Evolutionary conservation across 192 early-diverging fungal species (phyloP).

Genomic region (Coemansia sp.): DNA sequence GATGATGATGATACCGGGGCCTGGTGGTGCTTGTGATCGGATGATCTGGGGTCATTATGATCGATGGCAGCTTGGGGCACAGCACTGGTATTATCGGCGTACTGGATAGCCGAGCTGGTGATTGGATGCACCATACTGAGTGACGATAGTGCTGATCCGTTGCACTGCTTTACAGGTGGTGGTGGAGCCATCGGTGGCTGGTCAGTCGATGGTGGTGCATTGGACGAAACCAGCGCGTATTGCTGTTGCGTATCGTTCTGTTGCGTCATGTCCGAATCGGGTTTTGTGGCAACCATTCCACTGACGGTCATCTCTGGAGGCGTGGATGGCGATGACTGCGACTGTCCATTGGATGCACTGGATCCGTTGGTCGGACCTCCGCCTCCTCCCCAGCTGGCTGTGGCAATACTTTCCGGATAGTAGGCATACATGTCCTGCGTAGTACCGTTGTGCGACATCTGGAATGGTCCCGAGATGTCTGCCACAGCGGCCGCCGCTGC

Average conservation of each 20-base stretch:
- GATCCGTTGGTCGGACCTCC: slow-evolving; percentile 12
- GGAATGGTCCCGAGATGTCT: slow-evolving; percentile 45
- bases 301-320: slow-evolving; percentile 16
- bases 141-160: slow-evolving; percentile 18
- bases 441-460: slow-evolving; percentile 16
- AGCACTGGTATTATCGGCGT: not conserved
- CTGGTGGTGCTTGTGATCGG: not conserved
- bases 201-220: not conserved
- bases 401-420: slow-evolving; percentile 27
- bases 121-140: slow-evolving; percentile 38
- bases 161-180: not conserved
- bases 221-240: slow-evolving; percentile 25
- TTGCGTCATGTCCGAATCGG: not conserved
- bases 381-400: slow-evolving; percentile 23
- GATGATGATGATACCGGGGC: not conserved
- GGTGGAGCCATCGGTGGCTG: not conserved
- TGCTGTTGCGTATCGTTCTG: not conserved
- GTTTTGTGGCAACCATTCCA: not conserved
- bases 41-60: too few species aligned
- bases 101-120: not conserved
- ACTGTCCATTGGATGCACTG: slow-evolving; percentile 24
- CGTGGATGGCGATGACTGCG: slow-evolving; percentile 39
- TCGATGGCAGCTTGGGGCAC: too few species aligned
- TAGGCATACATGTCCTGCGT: slow-evolving; percentile 35
- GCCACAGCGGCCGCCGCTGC: slow-evolving; percentile 34